phyloP scores from a whole-genome alignment of 192 early-diverging fungal species.

The Jimgerdemannia flammicorona region DNA sequence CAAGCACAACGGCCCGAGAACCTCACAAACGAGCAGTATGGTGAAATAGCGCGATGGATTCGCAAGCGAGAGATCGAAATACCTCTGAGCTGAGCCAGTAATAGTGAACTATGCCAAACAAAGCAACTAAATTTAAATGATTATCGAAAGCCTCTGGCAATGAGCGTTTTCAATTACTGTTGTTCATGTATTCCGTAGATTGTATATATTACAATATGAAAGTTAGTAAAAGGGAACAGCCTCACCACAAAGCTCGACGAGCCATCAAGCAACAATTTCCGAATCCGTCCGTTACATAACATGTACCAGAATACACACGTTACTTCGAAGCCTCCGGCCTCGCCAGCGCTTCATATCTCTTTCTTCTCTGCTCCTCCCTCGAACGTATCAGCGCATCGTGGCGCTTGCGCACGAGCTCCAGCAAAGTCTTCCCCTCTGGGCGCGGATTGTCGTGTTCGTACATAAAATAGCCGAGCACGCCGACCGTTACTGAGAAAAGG shows the following conservation, averaged over 20 bases:
- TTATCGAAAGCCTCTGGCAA: no score
- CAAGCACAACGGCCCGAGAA: neutral
- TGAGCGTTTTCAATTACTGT: no score
- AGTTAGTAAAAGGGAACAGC: no score
- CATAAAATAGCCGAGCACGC: conserved; percentile 48
- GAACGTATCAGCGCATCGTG: neutral
- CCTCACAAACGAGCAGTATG: neutral
- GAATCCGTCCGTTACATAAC: no score
- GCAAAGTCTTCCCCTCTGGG: conserved; percentile 41
- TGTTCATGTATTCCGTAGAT: no score
- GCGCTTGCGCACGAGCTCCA: conserved; percentile 31
- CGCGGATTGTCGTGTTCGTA: conserved; percentile 51
- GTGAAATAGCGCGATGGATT: neutral
- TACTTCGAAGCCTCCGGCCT: neutral
- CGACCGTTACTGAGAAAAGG: conserved; percentile 46
- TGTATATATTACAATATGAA: no score
- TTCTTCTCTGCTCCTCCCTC: neutral
- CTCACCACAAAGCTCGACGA: no score
- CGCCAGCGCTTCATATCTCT: neutral
- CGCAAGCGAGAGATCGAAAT: neutral
- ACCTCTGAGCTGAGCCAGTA: neutral
- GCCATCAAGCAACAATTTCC: no score
- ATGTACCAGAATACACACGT: neutral
- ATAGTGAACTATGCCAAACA: neutral
- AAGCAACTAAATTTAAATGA: no score